These are phyloP conservation scores for Diaporthe sp. DNA, from an alignment of 2,329 filamentous ascomycete genomes.

Conservation along the genomic window DNA sequence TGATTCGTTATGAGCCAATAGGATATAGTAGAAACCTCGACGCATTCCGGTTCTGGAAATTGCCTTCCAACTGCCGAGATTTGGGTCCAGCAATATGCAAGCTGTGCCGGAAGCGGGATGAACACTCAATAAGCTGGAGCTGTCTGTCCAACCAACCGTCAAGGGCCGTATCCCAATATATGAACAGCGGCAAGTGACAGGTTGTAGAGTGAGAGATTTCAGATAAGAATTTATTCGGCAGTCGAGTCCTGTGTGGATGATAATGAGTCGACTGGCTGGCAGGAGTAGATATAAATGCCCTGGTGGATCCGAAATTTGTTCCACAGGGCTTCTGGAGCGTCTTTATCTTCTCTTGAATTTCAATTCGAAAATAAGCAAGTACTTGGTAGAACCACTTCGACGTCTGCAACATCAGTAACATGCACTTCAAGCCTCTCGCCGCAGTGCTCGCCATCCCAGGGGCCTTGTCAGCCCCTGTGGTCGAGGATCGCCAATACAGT, in stretches of 20 bases:
- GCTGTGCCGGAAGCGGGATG: neutral
- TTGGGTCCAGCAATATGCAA: neutral
- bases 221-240: neutral
- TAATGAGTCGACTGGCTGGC: neutral
- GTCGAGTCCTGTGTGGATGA: neutral
- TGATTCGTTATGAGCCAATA: neutral
- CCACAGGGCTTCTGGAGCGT: neutral
- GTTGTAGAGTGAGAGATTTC: neutral
- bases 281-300: neutral
- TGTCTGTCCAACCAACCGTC: neutral
- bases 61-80: neutral
- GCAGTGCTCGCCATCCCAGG: neutral
- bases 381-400: neutral
- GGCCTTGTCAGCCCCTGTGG: conserved; percentile 3
- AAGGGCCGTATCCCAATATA: neutral
- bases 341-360: neutral
- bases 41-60: neutral
- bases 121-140: neutral
- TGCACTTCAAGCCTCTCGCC: conserved; percentile 2
- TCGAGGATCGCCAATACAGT: neutral
- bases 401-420: neutral
- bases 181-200: neutral
- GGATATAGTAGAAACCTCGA: neutral
- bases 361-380: neutral
- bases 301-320: neutral